Evolutionary conservation across 192 early-diverging fungal genomes (phyloP), one percentile per base, ranked within the genome.

Genomic region (Rhizoclosmatium globosum): DNA sequence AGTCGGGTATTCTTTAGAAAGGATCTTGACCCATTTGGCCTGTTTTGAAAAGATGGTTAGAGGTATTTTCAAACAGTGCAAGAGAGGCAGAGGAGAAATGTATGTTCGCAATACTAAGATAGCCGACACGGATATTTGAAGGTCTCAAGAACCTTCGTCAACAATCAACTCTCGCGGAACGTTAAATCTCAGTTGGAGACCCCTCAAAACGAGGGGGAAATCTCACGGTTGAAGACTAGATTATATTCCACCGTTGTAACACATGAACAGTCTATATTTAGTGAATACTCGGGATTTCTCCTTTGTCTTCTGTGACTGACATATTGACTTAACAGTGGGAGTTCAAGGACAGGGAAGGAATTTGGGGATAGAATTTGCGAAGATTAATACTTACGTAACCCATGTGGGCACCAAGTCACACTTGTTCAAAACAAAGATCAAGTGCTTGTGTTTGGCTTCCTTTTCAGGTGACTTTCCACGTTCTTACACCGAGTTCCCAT

Each of bases 401-500:
- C 98, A 99, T 31, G 97, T 98, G 21, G 98, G 98, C 3, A 99
- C 95, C 74, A 99, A 86, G 87, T 99, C 98, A 76, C 96, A 97
- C 87, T 99, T 99, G 91, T 99, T 99, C 45, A 99, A 88, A 31
- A 99, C 89, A 82, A 94, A 99, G 41, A 98, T 89, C 72, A 99
- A 71, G 76, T 99, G 97, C 87, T 99, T 99, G 89, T 98, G 97
- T 46, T 91, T 89, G 21, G 92, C 94, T 81, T 99, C 98, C 69
- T 95, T 93, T 94, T 93, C 21, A 99, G 83, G 77, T 95, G 94
- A 79, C 92, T 92, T 82, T 98, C 97, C 4, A 99, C 96, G 68
- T 93, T 94, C 4, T 84, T 86, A 87, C 98, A 99, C 42, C 96
- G 93, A 7, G 98, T 99, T 70, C 97, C 98, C 64, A 94, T 89